A percentile compares a stretch with the other conserved stretches of the same genome.
Evolutionary conservation across 2,329 filamentous ascomycete species (phyloP).

Genomic region (Aurifilum marmelostoma): DNA sequence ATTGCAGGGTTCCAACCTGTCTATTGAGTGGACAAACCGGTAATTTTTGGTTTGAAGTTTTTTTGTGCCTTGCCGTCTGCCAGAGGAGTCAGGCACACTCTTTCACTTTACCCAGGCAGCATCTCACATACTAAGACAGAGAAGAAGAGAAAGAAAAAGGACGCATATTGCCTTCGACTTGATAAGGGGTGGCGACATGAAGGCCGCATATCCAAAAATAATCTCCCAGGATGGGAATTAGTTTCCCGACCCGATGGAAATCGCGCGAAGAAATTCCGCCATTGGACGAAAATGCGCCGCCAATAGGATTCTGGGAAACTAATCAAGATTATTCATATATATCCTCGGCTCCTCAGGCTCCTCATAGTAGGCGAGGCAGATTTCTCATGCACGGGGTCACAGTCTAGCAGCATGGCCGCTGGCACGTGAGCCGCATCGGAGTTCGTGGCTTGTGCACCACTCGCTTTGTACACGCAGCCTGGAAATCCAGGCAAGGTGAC

Average conservation of each 20-base stretch:
- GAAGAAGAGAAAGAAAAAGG: background rate
- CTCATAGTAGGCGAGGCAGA: background rate
- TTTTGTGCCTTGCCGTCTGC: background rate
- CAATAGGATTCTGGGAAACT: background rate
- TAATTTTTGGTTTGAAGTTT: too few relatives aligned
- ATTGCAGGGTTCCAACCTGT: background rate
- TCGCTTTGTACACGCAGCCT: background rate
- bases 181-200: background rate
- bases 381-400: background rate
- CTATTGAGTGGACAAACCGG: background rate
- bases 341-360: background rate
- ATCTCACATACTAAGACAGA: background rate
- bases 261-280: background rate
- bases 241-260: background rate
- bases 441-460: background rate
- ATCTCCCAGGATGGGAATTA: background rate
- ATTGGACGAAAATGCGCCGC: constrained; percentile 3
- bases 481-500: background rate
- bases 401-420: background rate
- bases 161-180: background rate
- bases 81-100: background rate
- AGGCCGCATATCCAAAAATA: constrained; percentile 5
- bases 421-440: constrained; percentile 1
- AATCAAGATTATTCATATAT: background rate
- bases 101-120: background rate